Conservation (phyloP, 179 eudicot genomes). For the Beta lomatogona region DNA sequence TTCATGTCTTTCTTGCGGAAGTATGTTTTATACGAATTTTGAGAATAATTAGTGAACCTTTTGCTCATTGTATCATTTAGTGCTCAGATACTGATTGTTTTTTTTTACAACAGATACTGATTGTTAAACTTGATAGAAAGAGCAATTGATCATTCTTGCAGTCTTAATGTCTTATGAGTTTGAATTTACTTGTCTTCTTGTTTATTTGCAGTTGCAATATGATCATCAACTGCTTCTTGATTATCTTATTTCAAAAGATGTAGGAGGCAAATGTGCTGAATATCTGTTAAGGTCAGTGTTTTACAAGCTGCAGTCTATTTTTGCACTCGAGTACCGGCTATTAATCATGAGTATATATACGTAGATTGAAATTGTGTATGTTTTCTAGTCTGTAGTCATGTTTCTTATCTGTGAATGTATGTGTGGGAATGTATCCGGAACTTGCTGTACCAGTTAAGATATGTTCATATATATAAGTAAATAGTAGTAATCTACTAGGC, state of each 20-base stretch:
- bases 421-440: neutral
- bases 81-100: neutral
- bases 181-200: neutral
- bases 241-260: constrained; percentile 90
- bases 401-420: neutral
- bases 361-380: neutral
- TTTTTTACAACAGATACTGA: neutral
- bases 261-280: constrained; percentile 79
- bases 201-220: constrained; percentile 69
- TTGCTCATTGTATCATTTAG: constrained; percentile 1
- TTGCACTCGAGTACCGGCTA: neutral
- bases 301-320: neutral
- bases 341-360: neutral
- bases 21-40: constrained; percentile 30
- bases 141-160: neutral
- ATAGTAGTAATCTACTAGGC: neutral
- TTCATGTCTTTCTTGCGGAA: constrained; percentile 84
- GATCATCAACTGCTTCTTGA: constrained; percentile 96
- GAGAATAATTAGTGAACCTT: neutral
- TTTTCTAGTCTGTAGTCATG: constrained; percentile 10
- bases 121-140: neutral
- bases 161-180: neutral
- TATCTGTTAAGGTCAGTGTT: constrained; percentile 70
- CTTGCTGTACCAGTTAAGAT: neutral
- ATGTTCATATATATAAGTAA: neutral